Conservation (phyloP, 169 alveolate genomes). For the Plasmodium cynomolgi region DNA sequence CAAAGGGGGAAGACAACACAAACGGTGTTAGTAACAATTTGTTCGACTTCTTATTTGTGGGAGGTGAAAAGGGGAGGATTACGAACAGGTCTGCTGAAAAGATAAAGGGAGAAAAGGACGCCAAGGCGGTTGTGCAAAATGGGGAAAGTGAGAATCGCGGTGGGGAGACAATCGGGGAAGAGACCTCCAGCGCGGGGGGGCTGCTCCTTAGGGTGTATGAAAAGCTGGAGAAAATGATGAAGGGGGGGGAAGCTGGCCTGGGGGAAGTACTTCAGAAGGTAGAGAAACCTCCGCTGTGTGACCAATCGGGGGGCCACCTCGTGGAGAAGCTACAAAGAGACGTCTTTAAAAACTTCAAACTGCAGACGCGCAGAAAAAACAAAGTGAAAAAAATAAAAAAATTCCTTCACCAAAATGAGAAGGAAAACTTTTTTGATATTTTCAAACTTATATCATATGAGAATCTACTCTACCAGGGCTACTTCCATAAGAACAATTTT, state of each 20-base stretch:
- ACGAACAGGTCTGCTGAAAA: neutral
- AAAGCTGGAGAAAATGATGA: constrained; percentile 20
- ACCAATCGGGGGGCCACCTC: neutral
- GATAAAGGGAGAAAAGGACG: constrained; percentile 2
- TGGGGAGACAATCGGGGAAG: neutral
- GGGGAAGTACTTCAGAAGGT: neutral
- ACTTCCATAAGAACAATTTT: constrained; percentile 30
- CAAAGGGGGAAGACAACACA: neutral
- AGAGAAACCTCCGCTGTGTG: neutral
- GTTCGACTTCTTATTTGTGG: constrained; percentile 7
- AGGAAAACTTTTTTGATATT: constrained; percentile 27
- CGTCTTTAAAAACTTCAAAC: constrained; percentile 25
- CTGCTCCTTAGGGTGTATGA: constrained; percentile 6
- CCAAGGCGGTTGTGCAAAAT: neutral
- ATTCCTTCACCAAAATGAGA: constrained; percentile 27
- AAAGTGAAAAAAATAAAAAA: constrained; percentile 26
- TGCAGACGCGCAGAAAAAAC: constrained; percentile 22
- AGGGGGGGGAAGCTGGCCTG: neutral
- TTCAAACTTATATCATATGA: constrained; percentile 48
- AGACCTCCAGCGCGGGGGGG: neutral
- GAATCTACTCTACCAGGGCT: constrained; percentile 28
- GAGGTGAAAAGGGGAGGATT: neutral
- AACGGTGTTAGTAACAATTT: neutral
- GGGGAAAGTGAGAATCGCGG: neutral
- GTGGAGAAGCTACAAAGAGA: constrained; percentile 21